These are phyloP conservation scores for Chlamydomonas sp. DNA, from an alignment of 139 green algal genomes.

Conservation along the genomic window DNA sequence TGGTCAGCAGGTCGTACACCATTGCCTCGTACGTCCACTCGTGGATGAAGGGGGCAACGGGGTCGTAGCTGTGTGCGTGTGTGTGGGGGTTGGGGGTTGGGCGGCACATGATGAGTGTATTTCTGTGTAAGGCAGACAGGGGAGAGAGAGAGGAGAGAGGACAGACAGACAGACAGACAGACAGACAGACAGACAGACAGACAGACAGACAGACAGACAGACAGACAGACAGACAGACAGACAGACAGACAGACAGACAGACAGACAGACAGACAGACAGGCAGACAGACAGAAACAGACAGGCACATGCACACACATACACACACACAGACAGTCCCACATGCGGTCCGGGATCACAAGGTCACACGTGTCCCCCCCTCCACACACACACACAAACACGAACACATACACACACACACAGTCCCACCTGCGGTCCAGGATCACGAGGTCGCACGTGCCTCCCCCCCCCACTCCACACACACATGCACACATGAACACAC, in stretches of 20 bases:
- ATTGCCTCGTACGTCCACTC: slow-evolving; percentile 97
- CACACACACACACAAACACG: too few relatives aligned
- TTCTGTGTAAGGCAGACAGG: background rate
- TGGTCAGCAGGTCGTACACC: slow-evolving; percentile 77
- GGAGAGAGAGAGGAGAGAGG: background rate
- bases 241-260: too few relatives aligned
- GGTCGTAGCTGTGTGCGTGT: slow-evolving; percentile 34
- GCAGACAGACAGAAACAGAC: too few relatives aligned
- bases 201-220: too few relatives aligned
- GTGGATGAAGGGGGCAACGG: slow-evolving; percentile 92
- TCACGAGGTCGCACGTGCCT: background rate
- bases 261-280: too few relatives aligned
- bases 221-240: too few relatives aligned
- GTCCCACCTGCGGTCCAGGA: slow-evolving; percentile 13
- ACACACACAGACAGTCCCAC: background rate
- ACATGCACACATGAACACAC: too few relatives aligned
- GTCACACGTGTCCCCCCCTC: slow-evolving; percentile 65
- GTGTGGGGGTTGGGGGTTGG: background rate
- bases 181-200: too few relatives aligned
- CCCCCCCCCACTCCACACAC: background rate
- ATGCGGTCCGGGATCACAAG: slow-evolving; percentile 81
- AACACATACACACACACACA: too few relatives aligned
- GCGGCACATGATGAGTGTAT: too few relatives aligned
- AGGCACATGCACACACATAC: too few relatives aligned
- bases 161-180: slow-evolving; percentile 2